Evolutionary conservation across 495 filamentous ascomycete species (phyloP), one percentile per base, ranked within the genome.

Genomic region (Penicillium subrubescens): DNA sequence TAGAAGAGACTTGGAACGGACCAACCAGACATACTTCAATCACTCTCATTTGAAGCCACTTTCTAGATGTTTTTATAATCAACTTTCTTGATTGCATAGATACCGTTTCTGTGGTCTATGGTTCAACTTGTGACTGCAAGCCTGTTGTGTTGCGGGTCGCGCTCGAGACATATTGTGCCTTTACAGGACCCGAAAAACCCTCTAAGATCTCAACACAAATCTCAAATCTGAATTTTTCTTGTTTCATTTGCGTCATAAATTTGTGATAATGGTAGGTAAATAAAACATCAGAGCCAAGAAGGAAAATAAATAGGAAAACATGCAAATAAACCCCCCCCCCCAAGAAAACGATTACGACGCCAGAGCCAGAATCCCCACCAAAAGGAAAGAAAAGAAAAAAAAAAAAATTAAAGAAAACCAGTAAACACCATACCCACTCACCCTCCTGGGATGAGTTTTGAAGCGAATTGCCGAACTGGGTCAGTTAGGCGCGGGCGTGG

Each of bases 401-500:
- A n/a, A n/a, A n/a, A n/a, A n/a, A n/a, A n/a, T n/a, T n/a, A n/a
- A n/a, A n/a, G n/a, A n/a, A 58, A 58, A 44, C 21, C 56, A 58
- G 34, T 29, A 58, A 58, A 63, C 53, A 57, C 65, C 60, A 65
- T 60, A 48, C 57, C 60, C 64, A 60, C 56, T 57, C 55, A 55
- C 67, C 62, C 60, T 56, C 59, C 64, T 48, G 60, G 61, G 58
- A 57, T 43, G 61, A 63, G 59, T 62, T 56, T 50, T 46, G 43
- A 66, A 46, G 33, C 54, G 62, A 57, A 63, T 48, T 61, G 60
- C 60, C 65, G 53, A 61, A 64, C 64, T 65, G 65, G 59, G 56
- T 71, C 60, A 68, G 71, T 73, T 52, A 62, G 59, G 63, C 51
- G 70, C 54, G 61, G 57, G 55, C 44, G 55, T 23, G 7, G 17